These are phyloP conservation scores for Penicillium roqueforti DNA, from an alignment of 495 filamentous ascomycete genomes.

Conservation along the genomic window DNA sequence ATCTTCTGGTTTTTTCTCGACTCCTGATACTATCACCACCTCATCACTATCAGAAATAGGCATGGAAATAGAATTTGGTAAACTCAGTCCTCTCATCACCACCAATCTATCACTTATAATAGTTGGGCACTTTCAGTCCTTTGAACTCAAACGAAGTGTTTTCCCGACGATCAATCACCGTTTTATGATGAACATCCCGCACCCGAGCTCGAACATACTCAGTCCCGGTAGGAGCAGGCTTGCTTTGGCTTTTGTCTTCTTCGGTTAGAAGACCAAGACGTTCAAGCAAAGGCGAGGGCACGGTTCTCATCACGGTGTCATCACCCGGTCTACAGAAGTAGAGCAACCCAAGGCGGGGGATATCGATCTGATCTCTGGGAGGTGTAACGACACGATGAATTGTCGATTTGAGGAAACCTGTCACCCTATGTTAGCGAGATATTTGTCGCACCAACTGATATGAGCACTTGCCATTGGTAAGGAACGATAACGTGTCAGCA, in stretches of 20 bases:
- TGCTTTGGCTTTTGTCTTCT: slow-evolving; percentile 22
- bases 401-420: slow-evolving; percentile 44
- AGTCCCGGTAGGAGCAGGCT: slow-evolving; percentile 32
- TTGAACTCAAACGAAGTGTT: slow-evolving; percentile 41
- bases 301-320: slow-evolving; percentile 39
- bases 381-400: slow-evolving; percentile 48
- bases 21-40: background rate
- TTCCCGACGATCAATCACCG: slow-evolving; percentile 32
- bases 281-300: slow-evolving; percentile 43
- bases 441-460: background rate
- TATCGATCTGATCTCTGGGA: slow-evolving; percentile 41
- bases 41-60: background rate
- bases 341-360: slow-evolving; percentile 42
- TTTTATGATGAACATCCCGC: slow-evolving; percentile 40
- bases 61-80: background rate
- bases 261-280: slow-evolving; percentile 42
- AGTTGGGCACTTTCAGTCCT: slow-evolving; percentile 39
- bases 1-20: background rate
- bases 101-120: slow-evolving; percentile 24
- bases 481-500: slow-evolving; percentile 43
- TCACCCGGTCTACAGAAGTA: slow-evolving; percentile 44
- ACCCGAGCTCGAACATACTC: slow-evolving; percentile 47
- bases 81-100: background rate
- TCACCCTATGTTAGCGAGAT: background rate
- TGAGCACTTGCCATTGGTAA: slow-evolving; percentile 28